Evolutionary conservation across 495 filamentous ascomycete genomes (phyloP).

Genomic region (Diplogelasinospora grovesii): DNA sequence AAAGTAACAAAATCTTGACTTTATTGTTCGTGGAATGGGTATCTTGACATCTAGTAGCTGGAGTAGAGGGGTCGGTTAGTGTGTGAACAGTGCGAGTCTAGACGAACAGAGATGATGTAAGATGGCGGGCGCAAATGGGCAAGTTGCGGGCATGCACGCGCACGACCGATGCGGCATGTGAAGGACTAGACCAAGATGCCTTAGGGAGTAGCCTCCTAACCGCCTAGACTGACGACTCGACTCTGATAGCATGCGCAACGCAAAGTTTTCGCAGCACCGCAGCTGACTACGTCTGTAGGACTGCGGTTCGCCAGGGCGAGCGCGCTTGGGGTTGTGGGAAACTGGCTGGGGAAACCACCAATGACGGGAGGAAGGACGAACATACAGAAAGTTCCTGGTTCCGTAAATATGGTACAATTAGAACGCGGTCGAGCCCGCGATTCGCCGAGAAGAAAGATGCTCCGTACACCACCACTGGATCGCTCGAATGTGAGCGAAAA

Average conservation of each 20-base stretch:
- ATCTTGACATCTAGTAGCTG: conserved; percentile 27
- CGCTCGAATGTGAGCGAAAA: neutral
- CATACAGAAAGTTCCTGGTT: conserved; percentile 21
- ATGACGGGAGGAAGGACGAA: neutral
- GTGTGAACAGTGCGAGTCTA: neutral
- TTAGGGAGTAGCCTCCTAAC: too few species aligned
- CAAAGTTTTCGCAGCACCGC: too few species aligned
- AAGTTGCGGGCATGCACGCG: neutral
- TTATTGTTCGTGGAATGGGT: conserved; percentile 14
- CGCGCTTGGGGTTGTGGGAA: neutral
- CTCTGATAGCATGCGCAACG: too few species aligned
- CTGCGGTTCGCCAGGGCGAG: too few species aligned
- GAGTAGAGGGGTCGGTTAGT: conserved; percentile 7
- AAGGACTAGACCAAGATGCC: neutral
- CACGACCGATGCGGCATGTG: conserved; percentile 1
- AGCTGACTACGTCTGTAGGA: too few species aligned
- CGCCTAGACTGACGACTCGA: too few species aligned
- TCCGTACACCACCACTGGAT: too few species aligned
- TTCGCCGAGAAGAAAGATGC: conserved; percentile 6
- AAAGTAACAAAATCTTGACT: conserved; percentile 10
- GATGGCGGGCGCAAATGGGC: neutral
- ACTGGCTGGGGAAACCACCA: neutral
- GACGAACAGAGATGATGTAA: conserved; percentile 7
- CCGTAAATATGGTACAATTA: conserved; percentile 25
- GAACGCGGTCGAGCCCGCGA: conserved; percentile 9